Conservation (phyloP, 768 basidiomycete species). For the Amyloporia xantha region DNA sequence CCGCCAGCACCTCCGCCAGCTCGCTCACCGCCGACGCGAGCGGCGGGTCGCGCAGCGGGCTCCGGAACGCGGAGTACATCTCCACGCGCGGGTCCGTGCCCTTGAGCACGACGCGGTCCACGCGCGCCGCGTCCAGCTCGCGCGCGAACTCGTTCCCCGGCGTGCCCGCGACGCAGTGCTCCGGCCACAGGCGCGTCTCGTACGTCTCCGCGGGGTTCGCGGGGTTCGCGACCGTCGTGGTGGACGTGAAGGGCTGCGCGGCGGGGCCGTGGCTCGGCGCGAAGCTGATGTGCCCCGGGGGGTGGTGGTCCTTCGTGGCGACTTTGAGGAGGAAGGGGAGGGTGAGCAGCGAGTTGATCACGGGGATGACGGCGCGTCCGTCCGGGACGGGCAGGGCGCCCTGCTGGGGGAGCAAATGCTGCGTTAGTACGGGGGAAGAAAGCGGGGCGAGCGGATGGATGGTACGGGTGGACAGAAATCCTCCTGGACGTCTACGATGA, state of each 20-base stretch:
- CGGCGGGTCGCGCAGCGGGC: conserved; percentile 37
- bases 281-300: conserved; percentile 65
- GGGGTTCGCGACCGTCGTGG: conserved; percentile 31
- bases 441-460: background rate
- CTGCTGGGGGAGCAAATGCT: conserved; percentile 16
- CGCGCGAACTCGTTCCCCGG: conserved; percentile 56
- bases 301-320: conserved; percentile 56
- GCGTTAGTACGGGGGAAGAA: background rate
- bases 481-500: conserved; percentile 77
- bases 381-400: conserved; percentile 68
- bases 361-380: conserved; percentile 50
- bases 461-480: conserved; percentile 56
- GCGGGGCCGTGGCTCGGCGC: conserved; percentile 41
- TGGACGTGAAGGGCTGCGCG: conserved; percentile 32
- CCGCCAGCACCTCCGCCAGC: conserved; percentile 37
- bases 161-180: conserved; percentile 63
- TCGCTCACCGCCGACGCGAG: conserved; percentile 42
- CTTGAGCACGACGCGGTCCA: conserved; percentile 44
- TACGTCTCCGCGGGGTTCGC: conserved; percentile 24
- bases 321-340: conserved; percentile 46
- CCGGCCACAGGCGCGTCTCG: conserved; percentile 58
- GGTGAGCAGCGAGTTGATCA: conserved; percentile 51
- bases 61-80: conserved; percentile 70
- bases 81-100: conserved; percentile 57
- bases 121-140: conserved; percentile 35